Evolutionary conservation across 257 asterid genomes (phyloP), one percentile per base, ranked within the genome.

Genomic region (Mentha longifolia): DNA sequence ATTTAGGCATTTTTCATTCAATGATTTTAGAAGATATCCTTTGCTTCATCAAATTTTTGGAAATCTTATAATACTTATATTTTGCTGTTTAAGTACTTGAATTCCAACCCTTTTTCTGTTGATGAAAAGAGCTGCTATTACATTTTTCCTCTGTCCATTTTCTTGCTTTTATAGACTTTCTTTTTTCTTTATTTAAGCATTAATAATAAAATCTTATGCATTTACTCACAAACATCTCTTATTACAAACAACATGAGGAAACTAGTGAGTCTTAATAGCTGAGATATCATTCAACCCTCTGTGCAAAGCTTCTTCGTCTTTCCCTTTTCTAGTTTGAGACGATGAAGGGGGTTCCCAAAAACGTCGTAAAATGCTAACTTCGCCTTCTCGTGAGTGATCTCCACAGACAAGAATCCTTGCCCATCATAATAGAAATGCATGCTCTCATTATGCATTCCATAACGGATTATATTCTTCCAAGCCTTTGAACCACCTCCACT

Each of bases 401-500:
- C 15, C 15, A 92, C 79, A 10, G 89, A 76, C 78, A 89, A 14
- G 73, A 92, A 87, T 7, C 96, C 96, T 74, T 92, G 92, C 1
- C 97, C 97, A 56, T 89, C 92, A 30, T 87, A 75, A 41, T 89
- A 87, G 63, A 92, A 87, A 49, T 83, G 82, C 57, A 72, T 73
- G 77, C 62, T 86, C 52, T 71, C 76, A 43, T 58, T 13, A 0
- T 9, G 80, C 55, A 19, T 47, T 51, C 61, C 82, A 12, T 39
- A 15, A 28, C 79, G 79, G 17, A 81, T 15, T 13, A 42, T 78
- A 39, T 82, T 81, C 47, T 80, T 83, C 98, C 97, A 90, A 2
- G 96, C 95, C 79, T 88, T 86, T 11, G 97, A 92, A 19, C 96
- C 98, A 9, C 96, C 96, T 31, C 97, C 98, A 12, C 97, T 88